Evolutionary conservation across 768 basidiomycete genomes (phyloP).

Genomic region (Lactarius akahatsu): DNA sequence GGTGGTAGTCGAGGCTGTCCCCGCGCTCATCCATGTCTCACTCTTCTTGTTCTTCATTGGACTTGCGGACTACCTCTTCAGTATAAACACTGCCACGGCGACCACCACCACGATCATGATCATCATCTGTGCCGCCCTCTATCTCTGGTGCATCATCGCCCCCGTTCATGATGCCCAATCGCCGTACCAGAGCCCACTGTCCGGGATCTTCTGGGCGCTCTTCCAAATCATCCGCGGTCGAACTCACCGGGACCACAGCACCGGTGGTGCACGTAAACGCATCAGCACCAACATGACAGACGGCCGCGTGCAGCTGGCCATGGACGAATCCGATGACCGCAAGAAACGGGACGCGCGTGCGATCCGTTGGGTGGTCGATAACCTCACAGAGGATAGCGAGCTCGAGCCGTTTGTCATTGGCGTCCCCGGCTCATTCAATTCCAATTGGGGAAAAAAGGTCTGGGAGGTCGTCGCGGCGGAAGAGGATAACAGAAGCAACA

Average conservation of each 20-base stretch:
- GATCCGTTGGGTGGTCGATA: slow-evolving; percentile 10
- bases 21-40: slow-evolving; percentile 39
- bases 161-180: slow-evolving; percentile 17
- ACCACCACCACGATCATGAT: slow-evolving; percentile 13
- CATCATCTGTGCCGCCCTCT: slow-evolving; percentile 11
- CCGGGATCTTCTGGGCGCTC: slow-evolving; percentile 19
- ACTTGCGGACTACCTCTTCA: slow-evolving; percentile 45
- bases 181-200: slow-evolving; percentile 18
- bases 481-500: background rate
- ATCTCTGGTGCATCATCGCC: slow-evolving; percentile 21
- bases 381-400: slow-evolving; percentile 12
- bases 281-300: slow-evolving; percentile 17
- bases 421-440: slow-evolving; percentile 8
- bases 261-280: slow-evolving; percentile 1
- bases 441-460: slow-evolving; percentile 9
- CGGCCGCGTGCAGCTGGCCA: slow-evolving; percentile 10
- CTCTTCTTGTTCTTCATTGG: slow-evolving; percentile 45
- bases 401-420: slow-evolving; percentile 11
- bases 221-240: slow-evolving; percentile 16
- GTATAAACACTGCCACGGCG: slow-evolving; percentile 29
- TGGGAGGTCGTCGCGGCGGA: slow-evolving; percentile 7
- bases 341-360: slow-evolving; percentile 8
- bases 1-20: slow-evolving; percentile 44
- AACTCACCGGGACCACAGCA: slow-evolving; percentile 17
- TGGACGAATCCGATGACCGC: slow-evolving; percentile 11